Conservation (phyloP, 2,329 filamentous ascomycete genomes). For the Trichocomaceae sp. region DNA sequence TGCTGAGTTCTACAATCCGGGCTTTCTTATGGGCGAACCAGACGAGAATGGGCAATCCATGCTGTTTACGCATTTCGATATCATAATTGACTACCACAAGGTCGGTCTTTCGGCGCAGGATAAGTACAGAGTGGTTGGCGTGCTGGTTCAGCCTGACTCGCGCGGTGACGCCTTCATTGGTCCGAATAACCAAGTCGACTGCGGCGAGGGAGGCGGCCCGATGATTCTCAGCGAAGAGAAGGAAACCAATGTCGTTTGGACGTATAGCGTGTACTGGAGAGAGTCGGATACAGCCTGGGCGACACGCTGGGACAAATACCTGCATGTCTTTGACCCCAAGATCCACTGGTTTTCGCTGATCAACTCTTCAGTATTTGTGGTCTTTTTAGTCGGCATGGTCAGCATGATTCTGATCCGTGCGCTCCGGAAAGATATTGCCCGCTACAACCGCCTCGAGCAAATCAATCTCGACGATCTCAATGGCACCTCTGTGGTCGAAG, state of each 20-base stretch:
- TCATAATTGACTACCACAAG: conserved; percentile 84
- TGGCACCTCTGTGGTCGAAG: conserved; percentile 70
- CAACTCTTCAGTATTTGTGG: conserved; percentile 89
- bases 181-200: conserved; percentile 53
- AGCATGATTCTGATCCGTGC: conserved; percentile 85
- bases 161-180: conserved; percentile 50
- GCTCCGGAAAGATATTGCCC: conserved; percentile 86
- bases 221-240: conserved; percentile 60
- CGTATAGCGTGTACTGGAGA: conserved; percentile 87
- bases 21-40: conserved; percentile 68
- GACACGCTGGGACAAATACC: conserved; percentile 96
- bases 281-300: conserved; percentile 84
- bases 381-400: conserved; percentile 85
- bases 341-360: conserved; percentile 99
- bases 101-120: conserved; percentile 47
- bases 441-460: conserved; percentile 91
- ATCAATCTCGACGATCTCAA: conserved; percentile 85
- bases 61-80: conserved; percentile 94
- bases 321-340: conserved; percentile 94
- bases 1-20: conserved; percentile 80
- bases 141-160: conserved; percentile 78
- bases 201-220: conserved; percentile 50
- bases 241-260: conserved; percentile 68
- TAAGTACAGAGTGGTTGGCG: conserved; percentile 80
- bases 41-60: conserved; percentile 51